Evolutionary conservation across 2,329 filamentous ascomycete species (phyloP), one percentile per base, ranked within the genome.

Genomic region (Berkeleyomyces basicola): DNA sequence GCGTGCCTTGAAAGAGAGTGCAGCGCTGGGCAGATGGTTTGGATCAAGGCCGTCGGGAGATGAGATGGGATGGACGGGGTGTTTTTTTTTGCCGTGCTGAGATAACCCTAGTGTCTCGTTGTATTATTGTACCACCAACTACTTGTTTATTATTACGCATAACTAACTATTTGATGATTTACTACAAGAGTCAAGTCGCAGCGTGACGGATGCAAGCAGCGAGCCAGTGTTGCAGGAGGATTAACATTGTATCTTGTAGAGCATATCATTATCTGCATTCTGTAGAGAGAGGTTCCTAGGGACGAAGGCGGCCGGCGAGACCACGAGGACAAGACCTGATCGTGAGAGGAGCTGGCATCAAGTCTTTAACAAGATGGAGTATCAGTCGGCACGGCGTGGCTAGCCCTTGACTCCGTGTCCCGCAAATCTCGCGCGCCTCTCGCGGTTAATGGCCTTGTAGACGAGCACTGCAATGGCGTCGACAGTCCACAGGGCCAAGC

Each of bases 1-100:
- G 76, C 61, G 82, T 86, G 62, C 79, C 78, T 65, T 82, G 67
- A 76, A 55, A 53, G 33, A 53, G 5, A 37, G 23, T 14, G 9
- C 23, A 23, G 31, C 4, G 31, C n/a, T 23, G 3, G 4, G 44
- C 6, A 47, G 31, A 16, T 9, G 7, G 7, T 47, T 47, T 47
- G 44, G n/a, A 23, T 47, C 31, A 23, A 9, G 40, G 40, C 40
- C 40, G 40, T 42, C 40, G 40, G 6, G 40, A 42, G n/a, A 49
- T 23, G 36, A 46, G 14, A 43, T 43, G 14, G 58, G 58, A 39
- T 62, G 49, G 16, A 23, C 47, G 44, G 33, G 11, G 39, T 44
- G 4, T 37, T 46, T 47, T 6, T 43, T 49, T 53, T 40, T 36
- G 10, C 40, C 55, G n/a, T 55, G 31, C 55, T 11, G 59, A n/a